Evolutionary conservation across 2,329 filamentous ascomycete genomes (phyloP), one percentile per base, ranked within the genome.

Genomic region (Claviceps fusiformis): DNA sequence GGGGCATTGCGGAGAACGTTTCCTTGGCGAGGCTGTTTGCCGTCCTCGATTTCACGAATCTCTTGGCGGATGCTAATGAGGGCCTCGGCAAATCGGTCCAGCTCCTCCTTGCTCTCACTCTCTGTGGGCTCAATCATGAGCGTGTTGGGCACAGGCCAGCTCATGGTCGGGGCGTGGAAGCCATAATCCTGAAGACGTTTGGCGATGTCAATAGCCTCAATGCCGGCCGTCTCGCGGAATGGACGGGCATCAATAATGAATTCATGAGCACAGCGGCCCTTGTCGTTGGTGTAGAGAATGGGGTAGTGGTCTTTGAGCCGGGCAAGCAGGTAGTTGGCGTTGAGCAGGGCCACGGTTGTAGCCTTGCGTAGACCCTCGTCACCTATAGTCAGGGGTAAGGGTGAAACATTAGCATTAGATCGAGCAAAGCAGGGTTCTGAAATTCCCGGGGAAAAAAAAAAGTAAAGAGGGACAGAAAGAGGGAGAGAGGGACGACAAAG

Each of bases 81-180:
- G 0, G 92, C 89, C 60, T 96, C 86, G 58, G 90, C 88, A 76
- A 96, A 96, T 27, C 92, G 85, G 70, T 96, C 92, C 2, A 97
- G 81, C 75, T 97, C 92, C 59, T 86, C 86, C 69, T 93, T 91
- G 71, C 82, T 88, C 75, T 97, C 92, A 15, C 86, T 91, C 73
- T 96, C 92, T 0, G 92, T 97, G 2, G 92, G 92, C 75, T 97
- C 92, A 61, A 97, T 95, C 92, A 97, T 97, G 48, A 97, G 81
- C 0, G 92, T 96, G 72, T 95, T 95, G 53, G 89, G 81, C 2
- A 97, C 90, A 1, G 92, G 92, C 88, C 89, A 96, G 68, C 85
- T 90, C 92, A 97, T 96, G 54, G 92, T 97, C 0, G 92, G 92
- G 1, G 91, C 88, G 71, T 97, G 92, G 81, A 97, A 97, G 46